Evolutionary conservation across 2,329 filamentous ascomycete species (phyloP).

Genomic region (Lasiodiplodia sp.): DNA sequence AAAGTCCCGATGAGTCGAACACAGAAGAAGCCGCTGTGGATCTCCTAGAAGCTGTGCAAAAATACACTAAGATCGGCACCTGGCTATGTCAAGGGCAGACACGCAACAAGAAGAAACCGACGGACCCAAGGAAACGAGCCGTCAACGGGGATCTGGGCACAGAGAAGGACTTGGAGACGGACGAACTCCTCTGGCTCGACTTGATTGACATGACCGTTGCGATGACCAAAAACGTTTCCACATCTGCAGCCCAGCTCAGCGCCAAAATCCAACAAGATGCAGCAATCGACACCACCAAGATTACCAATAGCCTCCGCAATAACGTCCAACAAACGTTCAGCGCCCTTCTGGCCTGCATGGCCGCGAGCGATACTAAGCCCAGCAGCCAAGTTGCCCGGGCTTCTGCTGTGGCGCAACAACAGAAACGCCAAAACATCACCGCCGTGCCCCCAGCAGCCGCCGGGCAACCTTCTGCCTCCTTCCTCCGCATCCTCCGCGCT

Average conservation of each 20-base stretch:
- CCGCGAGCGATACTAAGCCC: constrained; percentile 41
- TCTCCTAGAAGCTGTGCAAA: constrained; percentile 79
- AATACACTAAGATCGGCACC: constrained; percentile 90
- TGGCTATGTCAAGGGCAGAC: constrained; percentile 93
- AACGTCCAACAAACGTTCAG: constrained; percentile 92
- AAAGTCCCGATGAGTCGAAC: constrained; percentile 63
- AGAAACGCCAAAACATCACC: constrained; percentile 26
- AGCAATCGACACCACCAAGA: constrained; percentile 63
- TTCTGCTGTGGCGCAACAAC: constrained; percentile 33
- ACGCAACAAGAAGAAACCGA: constrained; percentile 57
- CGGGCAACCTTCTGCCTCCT: constrained; percentile 70
- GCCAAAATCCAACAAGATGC: constrained; percentile 35
- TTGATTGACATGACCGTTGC: constrained; percentile 68
- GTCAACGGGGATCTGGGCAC: constrained; percentile 48
- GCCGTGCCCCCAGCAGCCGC: constrained; percentile 34
- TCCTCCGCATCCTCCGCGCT: constrained; percentile 85
- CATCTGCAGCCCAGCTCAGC: constrained; percentile 55
- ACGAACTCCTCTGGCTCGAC: constrained; percentile 72
- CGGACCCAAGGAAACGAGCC: constrained; percentile 39
- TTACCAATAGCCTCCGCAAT: constrained; percentile 73
- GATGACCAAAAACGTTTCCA: constrained; percentile 55
- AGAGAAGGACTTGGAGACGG: constrained; percentile 64
- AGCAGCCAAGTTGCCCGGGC: constrained; percentile 32
- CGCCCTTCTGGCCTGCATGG: constrained; percentile 77
- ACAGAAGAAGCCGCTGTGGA: constrained; percentile 74